A percentile compares a stretch with the other conserved stretches of the same genome.
Evolutionary conservation across 495 filamentous ascomycete species (phyloP).

Genomic region (Halenospora varia): DNA sequence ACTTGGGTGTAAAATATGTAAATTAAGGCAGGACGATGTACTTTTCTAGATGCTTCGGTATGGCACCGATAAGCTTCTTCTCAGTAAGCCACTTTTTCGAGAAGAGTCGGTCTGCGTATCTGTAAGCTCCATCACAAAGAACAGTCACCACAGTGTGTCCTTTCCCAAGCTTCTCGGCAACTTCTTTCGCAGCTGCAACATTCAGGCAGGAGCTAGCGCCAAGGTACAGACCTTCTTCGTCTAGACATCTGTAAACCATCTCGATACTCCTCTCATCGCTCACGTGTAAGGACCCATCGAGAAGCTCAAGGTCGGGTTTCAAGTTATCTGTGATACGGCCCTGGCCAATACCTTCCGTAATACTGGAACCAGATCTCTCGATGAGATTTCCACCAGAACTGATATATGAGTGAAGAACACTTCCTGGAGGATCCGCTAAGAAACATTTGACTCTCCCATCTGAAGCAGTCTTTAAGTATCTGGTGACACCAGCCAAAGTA

Average conservation of each 20-base stretch:
- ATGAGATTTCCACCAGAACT: slow-evolving; percentile 73
- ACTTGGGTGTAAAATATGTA: slow-evolving; percentile 11
- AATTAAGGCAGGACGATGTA: slow-evolving; percentile 66
- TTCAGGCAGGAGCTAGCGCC: slow-evolving; percentile 91
- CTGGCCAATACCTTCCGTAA: slow-evolving; percentile 97
- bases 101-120: slow-evolving; percentile 93
- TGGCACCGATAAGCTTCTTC: slow-evolving; percentile 77
- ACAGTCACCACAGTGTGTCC: slow-evolving; percentile 92
- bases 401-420: slow-evolving; percentile 89
- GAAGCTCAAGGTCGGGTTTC: slow-evolving; percentile 71
- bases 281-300: slow-evolving; percentile 86
- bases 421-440: slow-evolving; percentile 90
- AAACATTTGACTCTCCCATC: slow-evolving; percentile 80
- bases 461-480: slow-evolving; percentile 83
- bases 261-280: slow-evolving; percentile 90
- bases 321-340: slow-evolving; percentile 95
- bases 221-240: slow-evolving; percentile 96
- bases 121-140: slow-evolving; percentile 90
- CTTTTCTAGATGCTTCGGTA: slow-evolving; percentile 81
- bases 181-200: slow-evolving; percentile 91
- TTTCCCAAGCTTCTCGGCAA: slow-evolving; percentile 83
- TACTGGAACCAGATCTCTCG: slow-evolving; percentile 81
- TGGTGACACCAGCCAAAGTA: slow-evolving; percentile 83
- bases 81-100: slow-evolving; percentile 80
- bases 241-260: slow-evolving; percentile 96